A percentile compares a stretch with the other conserved stretches of the same genome.
Evolutionary conservation across 2,329 filamentous ascomycete species (phyloP).

Genomic region (Pyricularia pennisetigena): DNA sequence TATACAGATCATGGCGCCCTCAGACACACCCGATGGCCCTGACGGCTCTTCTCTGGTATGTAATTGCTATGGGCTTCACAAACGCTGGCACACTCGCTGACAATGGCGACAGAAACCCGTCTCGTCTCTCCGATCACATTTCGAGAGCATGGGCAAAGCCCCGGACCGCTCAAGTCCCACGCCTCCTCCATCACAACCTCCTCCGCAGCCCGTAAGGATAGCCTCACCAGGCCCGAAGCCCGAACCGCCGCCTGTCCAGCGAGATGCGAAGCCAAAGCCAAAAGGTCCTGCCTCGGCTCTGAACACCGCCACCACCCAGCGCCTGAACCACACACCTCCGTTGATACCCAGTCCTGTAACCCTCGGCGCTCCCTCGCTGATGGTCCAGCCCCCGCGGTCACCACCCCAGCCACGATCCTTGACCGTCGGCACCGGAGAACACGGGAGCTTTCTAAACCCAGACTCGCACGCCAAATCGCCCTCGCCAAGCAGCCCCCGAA

Average conservation of each 20-base stretch:
- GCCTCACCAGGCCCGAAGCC: constrained; percentile 24
- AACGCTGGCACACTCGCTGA: constrained; percentile 14
- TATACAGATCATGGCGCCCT: constrained; percentile 28
- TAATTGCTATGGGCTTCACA: constrained; percentile 7
- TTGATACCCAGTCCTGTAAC: constrained; percentile 29
- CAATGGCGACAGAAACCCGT: constrained; percentile 55
- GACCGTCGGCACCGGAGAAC: constrained; percentile 26
- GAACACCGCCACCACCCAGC: not conserved
- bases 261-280: constrained; percentile 27
- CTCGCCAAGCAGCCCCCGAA: constrained; percentile 31
- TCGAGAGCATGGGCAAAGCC: constrained; percentile 62
- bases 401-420: constrained; percentile 42
- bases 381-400: constrained; percentile 60
- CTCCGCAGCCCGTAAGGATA: constrained; percentile 27
- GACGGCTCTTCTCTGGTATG: constrained; percentile 70
- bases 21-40: constrained; percentile 43
- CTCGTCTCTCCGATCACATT: constrained; percentile 70
- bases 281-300: constrained; percentile 4
- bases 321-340: constrained; percentile 15
- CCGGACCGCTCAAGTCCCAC: constrained; percentile 20
- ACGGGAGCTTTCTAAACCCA: constrained; percentile 36
- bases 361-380: constrained; percentile 50
- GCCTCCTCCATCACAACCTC: constrained; percentile 6
- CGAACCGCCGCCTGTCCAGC: constrained; percentile 19
- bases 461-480: constrained; percentile 30